phyloP scores from a whole-genome alignment of 169 alveolate genomes.

The Eimeria nieschulzi region DNA sequence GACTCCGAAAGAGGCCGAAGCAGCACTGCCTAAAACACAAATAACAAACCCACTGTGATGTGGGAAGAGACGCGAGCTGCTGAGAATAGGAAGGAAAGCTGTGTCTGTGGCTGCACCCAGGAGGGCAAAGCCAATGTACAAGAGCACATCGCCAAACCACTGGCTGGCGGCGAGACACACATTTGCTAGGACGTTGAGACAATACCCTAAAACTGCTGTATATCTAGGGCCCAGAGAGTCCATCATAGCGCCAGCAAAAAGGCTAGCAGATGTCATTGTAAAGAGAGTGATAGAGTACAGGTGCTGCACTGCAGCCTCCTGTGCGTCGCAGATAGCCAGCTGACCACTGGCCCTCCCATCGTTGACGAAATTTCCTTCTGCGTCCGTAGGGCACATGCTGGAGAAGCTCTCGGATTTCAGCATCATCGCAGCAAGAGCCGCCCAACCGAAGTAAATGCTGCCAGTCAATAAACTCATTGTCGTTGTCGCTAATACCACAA shows the following conservation, averaged over 20 bases:
- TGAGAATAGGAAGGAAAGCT: constrained; percentile 51
- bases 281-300: constrained; percentile 74
- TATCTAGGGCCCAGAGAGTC: constrained; percentile 78
- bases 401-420: constrained; percentile 44
- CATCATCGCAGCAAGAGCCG: constrained; percentile 54
- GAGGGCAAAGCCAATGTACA: constrained; percentile 14
- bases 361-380: background rate
- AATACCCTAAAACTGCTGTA: constrained; percentile 76
- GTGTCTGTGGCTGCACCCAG: constrained; percentile 62
- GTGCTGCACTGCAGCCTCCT: constrained; percentile 78
- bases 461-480: background rate
- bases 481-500: background rate
- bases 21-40: constrained; percentile 47
- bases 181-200: constrained; percentile 55
- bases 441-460: constrained; percentile 67
- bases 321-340: constrained; percentile 75
- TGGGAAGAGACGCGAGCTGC: constrained; percentile 41
- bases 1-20: constrained; percentile 65
- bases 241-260: constrained; percentile 75
- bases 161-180: constrained; percentile 71
- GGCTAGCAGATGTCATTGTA: constrained; percentile 74
- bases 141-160: background rate
- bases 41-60: constrained; percentile 38
- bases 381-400: constrained; percentile 19
- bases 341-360: background rate